Conservation (phyloP, 495 filamentous ascomycete species). For the Hypoxylon intermedium region DNA sequence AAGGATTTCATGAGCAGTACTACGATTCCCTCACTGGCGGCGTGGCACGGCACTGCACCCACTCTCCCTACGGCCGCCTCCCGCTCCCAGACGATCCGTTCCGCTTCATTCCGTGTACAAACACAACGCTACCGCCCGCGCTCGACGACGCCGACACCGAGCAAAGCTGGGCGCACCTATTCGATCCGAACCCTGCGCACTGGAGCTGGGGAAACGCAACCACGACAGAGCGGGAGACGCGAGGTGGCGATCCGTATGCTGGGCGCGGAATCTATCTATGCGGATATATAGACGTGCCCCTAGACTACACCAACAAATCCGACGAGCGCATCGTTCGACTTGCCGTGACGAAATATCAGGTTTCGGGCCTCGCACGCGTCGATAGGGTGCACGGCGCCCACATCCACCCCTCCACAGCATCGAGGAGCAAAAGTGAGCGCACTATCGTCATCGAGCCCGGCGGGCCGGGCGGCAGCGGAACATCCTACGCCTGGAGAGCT, state of each 20-base stretch:
- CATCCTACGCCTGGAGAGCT: conserved; percentile 46
- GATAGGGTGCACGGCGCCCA: conserved; percentile 1
- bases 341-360: conserved; percentile 54
- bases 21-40: conserved; percentile 16
- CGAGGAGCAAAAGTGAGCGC: conserved; percentile 50
- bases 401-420: not conserved
- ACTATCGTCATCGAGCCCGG: conserved; percentile 58
- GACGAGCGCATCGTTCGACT: conserved; percentile 52
- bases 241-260: conserved; percentile 39
- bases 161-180: conserved; percentile 48
- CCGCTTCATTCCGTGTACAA: conserved; percentile 53
- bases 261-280: conserved; percentile 55
- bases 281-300: conserved; percentile 55
- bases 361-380: conserved; percentile 48
- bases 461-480: conserved; percentile 56
- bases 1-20: conserved; percentile 29
- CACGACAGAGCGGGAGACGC: conserved; percentile 3
- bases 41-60: not conserved
- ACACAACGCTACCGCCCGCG: conserved; percentile 44
- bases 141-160: conserved; percentile 45
- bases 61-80: conserved; percentile 48
- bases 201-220: conserved; percentile 53
- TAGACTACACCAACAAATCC: conserved; percentile 55
- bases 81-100: conserved; percentile 49
- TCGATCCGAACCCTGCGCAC: conserved; percentile 50